phyloP scores from a whole-genome alignment of 2,329 filamentous ascomycete genomes.

The Cercospora sp. region DNA sequence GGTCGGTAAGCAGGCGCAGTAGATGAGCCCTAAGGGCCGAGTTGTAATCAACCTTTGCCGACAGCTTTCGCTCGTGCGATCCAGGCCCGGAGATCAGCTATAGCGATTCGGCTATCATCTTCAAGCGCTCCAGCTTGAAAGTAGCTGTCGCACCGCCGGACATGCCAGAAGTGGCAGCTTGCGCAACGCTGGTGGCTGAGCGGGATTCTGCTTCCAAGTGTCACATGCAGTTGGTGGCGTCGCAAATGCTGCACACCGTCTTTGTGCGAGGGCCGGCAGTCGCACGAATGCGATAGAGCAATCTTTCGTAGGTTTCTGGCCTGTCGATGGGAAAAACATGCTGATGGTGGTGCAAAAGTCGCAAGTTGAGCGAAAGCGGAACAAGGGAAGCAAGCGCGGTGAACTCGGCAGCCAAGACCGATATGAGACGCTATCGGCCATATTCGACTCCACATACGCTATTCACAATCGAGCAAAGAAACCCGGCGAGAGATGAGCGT shows the following conservation, averaged over 20 bases:
- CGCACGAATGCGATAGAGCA: neutral
- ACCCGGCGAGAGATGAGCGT: constrained; percentile 4
- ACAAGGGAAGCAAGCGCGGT: neutral
- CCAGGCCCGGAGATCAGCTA: neutral
- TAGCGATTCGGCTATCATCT: neutral
- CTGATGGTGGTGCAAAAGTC: neutral
- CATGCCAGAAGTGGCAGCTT: neutral
- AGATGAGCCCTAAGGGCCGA: neutral
- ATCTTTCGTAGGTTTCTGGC: neutral
- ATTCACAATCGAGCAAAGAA: constrained; percentile 8
- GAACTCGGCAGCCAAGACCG: constrained; percentile 9
- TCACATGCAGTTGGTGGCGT: neutral
- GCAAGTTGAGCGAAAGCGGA: constrained; percentile 12
- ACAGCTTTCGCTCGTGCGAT: neutral
- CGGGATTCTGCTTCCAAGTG: neutral
- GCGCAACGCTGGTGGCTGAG: neutral
- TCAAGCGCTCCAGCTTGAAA: neutral
- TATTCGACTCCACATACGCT: constrained; percentile 14
- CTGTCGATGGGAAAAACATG: neutral
- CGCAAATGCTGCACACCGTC: neutral
- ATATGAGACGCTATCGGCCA: neutral
- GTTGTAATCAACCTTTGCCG: neutral
- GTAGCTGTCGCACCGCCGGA: neutral
- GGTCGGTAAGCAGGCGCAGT: neutral
- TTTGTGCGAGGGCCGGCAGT: neutral